Base-by-base conservation (phyloP, 257 asterid species). In the Ligustrum vulgare region DNA sequence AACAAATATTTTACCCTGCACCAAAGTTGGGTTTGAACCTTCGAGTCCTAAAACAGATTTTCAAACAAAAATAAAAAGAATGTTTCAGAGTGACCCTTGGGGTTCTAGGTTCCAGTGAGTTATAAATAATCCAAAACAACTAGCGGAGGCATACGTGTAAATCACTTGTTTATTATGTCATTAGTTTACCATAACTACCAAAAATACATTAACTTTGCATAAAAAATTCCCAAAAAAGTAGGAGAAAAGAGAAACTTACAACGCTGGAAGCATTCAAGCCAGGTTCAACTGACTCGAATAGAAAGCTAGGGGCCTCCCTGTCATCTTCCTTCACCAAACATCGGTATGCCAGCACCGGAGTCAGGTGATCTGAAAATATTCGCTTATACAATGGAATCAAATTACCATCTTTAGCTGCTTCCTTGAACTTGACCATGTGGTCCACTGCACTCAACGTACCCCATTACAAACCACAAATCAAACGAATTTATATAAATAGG, bases 261-360 rank as follows among this genome's bases (percentile, higher is more conserved):
- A 93, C 88, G 32, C 73, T 89, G 69, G 98, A 93, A 72, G 79
- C 94, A 82, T 90, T 85, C 33, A 84, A 83, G 68, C 97, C 98
- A 11, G 96, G 91, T 81, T 90, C 96, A 67, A 89, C 98, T 1
- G 97, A 91, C 89, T 91, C 98, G 63, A 87, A 93, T 58, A 93
- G 90, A 80, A 93, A 93, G 86, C 98, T 93, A 13, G 98, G 97
- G 68, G 98, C 97, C 15, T 93, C 98, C 81, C 98, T 83, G 80
- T 91, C 96, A 75, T 93, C 98, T 81, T 93, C 97, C 84, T 85
- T 91, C 70, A 93, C 96, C 87, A 93, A 85, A 78, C 97, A 93
- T 45, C 98, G 92, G 78, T 93, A 93, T 5, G 98, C 98, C 16
- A 91, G 90, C 70, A 93, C 98, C 0, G 98, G 96, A 25, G 98